phyloP scores from a whole-genome alignment of 768 basidiomycete genomes.

The Suillus cothurnatus region DNA sequence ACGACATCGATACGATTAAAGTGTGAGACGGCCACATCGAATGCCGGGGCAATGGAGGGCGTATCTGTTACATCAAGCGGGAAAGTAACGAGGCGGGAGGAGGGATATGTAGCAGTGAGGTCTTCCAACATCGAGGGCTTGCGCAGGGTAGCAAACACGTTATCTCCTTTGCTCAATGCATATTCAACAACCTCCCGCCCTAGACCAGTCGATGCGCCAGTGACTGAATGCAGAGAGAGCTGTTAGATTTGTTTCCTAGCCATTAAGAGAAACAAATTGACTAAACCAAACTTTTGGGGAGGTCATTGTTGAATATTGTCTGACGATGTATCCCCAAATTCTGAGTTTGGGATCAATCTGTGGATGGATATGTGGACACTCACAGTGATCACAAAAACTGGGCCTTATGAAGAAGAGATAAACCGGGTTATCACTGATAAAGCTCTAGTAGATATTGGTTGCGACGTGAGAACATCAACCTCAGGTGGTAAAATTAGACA shows the following conservation, averaged over 20 bases:
- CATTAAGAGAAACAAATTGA: constrained; percentile 3
- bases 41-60: constrained; percentile 37
- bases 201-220: constrained; percentile 44
- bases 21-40: constrained; percentile 32
- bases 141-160: constrained; percentile 47
- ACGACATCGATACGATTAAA: constrained; percentile 49
- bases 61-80: constrained; percentile 42
- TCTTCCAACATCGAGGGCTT: constrained; percentile 37
- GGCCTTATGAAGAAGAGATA: background rate
- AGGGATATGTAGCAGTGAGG: constrained; percentile 31
- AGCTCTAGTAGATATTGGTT: background rate
- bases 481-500: background rate
- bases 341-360: background rate
- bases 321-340: constrained; percentile 9
- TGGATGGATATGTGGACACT: background rate
- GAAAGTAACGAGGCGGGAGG: constrained; percentile 39
- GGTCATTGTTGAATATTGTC: constrained; percentile 1
- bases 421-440: background rate
- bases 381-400: background rate
- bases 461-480: background rate
- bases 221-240: constrained; percentile 31
- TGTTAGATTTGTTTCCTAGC: background rate
- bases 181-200: constrained; percentile 37
- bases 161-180: constrained; percentile 42
- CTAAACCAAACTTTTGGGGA: constrained; percentile 27